A percentile compares a stretch with the other conserved stretches of the same genome.
phyloP scores from a whole-genome alignment of 805 yeast genomes.

The Kuraishia borneana region DNA sequence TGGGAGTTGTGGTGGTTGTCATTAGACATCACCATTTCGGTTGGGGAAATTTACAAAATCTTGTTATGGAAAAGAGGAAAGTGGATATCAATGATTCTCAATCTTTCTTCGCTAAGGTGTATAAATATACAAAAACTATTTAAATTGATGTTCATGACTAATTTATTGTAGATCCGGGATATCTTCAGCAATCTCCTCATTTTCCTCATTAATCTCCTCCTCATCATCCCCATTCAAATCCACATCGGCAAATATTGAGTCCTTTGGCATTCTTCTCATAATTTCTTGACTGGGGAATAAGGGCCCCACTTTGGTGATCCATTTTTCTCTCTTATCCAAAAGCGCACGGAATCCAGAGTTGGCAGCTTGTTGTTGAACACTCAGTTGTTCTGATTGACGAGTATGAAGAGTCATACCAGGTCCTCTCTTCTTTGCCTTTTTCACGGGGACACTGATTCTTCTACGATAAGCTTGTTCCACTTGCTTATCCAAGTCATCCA shows the following conservation, averaged over 20 bases:
- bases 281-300: slow-evolving; percentile 55
- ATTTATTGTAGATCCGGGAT: slow-evolving; percentile 1
- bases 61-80: background rate
- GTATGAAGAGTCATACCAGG: slow-evolving; percentile 10
- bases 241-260: slow-evolving; percentile 37
- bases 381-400: slow-evolving; percentile 6
- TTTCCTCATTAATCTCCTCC: slow-evolving; percentile 6
- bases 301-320: slow-evolving; percentile 88
- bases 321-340: slow-evolving; percentile 74
- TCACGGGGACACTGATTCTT: slow-evolving; percentile 61
- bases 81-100: background rate
- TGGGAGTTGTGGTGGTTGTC: background rate
- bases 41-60: background rate
- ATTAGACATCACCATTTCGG: background rate
- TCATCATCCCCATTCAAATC: slow-evolving; percentile 12
- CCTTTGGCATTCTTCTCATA: slow-evolving; percentile 69
- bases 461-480: slow-evolving; percentile 89
- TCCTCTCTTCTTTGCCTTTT: slow-evolving; percentile 46
- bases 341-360: slow-evolving; percentile 70
- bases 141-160: too few species aligned
- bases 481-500: slow-evolving; percentile 93
- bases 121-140: too few species aligned
- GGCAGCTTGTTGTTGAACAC: slow-evolving; percentile 57
- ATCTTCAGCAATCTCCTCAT: slow-evolving; percentile 13
- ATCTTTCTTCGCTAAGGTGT: background rate